Conservation (phyloP, 2,329 filamentous ascomycete species). For the Mollisiaceae sp. region DNA sequence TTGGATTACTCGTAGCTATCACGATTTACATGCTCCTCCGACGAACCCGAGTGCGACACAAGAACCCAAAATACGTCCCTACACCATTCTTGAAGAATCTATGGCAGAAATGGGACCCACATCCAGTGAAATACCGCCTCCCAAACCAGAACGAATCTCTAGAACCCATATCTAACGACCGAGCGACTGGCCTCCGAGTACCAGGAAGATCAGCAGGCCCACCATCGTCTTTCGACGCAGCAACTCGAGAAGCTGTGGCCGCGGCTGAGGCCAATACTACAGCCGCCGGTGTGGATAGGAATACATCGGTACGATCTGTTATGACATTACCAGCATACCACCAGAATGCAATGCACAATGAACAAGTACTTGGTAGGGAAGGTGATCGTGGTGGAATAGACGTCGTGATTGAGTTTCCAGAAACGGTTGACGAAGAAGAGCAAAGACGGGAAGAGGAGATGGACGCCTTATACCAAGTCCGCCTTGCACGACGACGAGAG, state of each 20-base stretch:
- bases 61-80: conserved; percentile 56
- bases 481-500: conserved; percentile 76
- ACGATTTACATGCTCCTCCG: conserved; percentile 40
- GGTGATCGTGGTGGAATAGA: conserved; percentile 93
- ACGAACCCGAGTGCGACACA: conserved; percentile 49
- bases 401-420: conserved; percentile 83
- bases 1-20: conserved; percentile 30
- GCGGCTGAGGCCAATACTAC: conserved; percentile 14
- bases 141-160: conserved; percentile 45
- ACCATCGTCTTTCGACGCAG: conserved; percentile 25
- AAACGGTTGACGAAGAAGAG: conserved; percentile 74
- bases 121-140: conserved; percentile 30
- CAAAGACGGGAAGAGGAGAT: conserved; percentile 90
- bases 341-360: conserved; percentile 71
- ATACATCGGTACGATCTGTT: conserved; percentile 88
- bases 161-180: conserved; percentile 44
- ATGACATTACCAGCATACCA: conserved; percentile 92
- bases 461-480: conserved; percentile 90
- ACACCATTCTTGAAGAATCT: conserved; percentile 54
- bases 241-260: conserved; percentile 18
- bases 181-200: conserved; percentile 15
- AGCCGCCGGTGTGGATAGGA: conserved; percentile 67
- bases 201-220: conserved; percentile 20
- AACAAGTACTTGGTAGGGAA: conserved; percentile 84
- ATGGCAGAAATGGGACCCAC: conserved; percentile 56